Base-by-base conservation (phyloP, 1,284 basidiomycete genomes). In the Apiotrichum sp. region DNA sequence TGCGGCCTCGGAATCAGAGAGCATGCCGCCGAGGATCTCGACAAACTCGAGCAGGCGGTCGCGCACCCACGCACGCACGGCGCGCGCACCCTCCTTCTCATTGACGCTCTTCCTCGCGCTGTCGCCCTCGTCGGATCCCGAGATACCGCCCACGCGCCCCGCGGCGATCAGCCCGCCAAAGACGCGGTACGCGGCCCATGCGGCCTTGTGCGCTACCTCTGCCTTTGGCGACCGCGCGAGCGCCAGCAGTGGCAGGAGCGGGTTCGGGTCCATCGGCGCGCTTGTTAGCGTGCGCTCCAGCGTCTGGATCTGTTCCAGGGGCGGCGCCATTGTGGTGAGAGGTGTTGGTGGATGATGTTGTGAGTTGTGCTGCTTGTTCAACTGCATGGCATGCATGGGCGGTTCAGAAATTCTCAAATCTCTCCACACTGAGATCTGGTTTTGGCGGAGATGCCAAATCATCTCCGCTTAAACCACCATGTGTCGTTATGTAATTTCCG, bases 171-270 rank as follows among this genome's bases (percentile, higher is more conserved):
- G 75, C 32, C 81, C 67, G 4, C 89, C 83, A 70, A 91, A 93
- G 14, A 87, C 79, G 33, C 90, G 80, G 73, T 95, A 93, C 22
- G 89, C 74, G 0, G 89, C 84, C 77, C 92, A 95, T 9, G 91
- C 80, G 0, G 83, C 84, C 67, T 87, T 90, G 55, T 86, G 87
- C 9, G 83, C 81, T 39, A 83, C 78, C 60, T 81, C 78, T 0
- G 85, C 73, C 76, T 58, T 62, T 10, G 50, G 53, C 41, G 58
- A 78, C 29, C 66, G 70, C 14, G 38, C 80, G 38, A 88, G 75
- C 13, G 83, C 77, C 52, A 92, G 72, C 6, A 96, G 82, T 69
- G 92, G 87, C 6, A 84, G 83, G 22, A 95, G 79, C 1, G 85
- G 79, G 69, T 96, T 96, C 42, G 95, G 80, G 22, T 89, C 87